A percentile compares a stretch with the other conserved stretches of the same genome.
phyloP scores from a whole-genome alignment of 768 basidiomycete genomes.

The Mycena crocata region DNA sequence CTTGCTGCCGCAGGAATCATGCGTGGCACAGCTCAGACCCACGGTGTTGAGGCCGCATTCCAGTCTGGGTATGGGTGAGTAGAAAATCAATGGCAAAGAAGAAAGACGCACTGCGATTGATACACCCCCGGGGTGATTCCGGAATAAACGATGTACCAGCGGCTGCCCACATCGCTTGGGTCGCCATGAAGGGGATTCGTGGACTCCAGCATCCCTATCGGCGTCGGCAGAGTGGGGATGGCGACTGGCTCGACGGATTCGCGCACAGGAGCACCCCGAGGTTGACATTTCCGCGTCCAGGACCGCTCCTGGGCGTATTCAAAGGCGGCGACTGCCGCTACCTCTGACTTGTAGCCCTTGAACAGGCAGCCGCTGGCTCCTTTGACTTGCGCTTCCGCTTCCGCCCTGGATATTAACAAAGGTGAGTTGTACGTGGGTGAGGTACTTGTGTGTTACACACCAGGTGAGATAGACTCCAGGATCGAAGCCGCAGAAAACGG shows the following conservation, averaged over 20 bases:
- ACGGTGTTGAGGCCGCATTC: neutral
- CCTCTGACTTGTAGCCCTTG: neutral
- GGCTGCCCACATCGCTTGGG: neutral
- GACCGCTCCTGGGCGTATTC: neutral
- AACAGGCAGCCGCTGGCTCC: neutral
- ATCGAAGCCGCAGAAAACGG: neutral
- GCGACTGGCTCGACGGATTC: neutral
- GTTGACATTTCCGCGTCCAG: neutral
- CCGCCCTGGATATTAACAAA: neutral
- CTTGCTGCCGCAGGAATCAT: neutral
- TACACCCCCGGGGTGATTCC: neutral
- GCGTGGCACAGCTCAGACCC: neutral
- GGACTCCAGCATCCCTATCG: neutral
- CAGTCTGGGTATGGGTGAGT: neutral
- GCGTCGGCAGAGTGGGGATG: neutral
- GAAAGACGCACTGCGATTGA: neutral
- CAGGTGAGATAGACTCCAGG: neutral
- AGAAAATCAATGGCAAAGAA: neutral
- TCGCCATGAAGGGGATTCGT: neutral
- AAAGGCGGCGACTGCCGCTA: neutral
- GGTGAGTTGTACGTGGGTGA: neutral
- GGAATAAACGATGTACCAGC: neutral
- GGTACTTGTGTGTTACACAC: neutral
- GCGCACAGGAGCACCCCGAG: neutral
- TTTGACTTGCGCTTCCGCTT: neutral